These are phyloP conservation scores for Penstemon eatonii DNA, from an alignment of 257 asterid genomes.

Conservation along the genomic window DNA sequence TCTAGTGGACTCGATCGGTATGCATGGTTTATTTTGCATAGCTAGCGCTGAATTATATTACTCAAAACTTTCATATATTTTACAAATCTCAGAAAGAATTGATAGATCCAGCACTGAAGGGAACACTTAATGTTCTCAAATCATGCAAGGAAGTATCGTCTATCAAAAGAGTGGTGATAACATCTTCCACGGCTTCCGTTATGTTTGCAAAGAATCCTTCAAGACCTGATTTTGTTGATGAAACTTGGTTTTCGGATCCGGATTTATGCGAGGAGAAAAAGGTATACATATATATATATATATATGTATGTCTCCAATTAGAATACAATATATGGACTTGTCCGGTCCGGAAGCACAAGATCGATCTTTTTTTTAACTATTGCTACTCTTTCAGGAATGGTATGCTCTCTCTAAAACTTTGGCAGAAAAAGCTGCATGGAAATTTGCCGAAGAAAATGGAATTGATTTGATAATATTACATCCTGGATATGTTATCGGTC, in stretches of 20 bases:
- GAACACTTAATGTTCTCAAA: constrained; percentile 56
- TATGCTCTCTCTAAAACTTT: constrained; percentile 42
- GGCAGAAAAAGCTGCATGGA: constrained; percentile 55
- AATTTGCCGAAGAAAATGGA: constrained; percentile 41
- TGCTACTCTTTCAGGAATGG: constrained; percentile 33
- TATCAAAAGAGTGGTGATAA: constrained; percentile 50
- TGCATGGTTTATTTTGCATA: not conserved
- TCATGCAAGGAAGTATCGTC: constrained; percentile 52
- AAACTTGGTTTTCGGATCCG: constrained; percentile 56
- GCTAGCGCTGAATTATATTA: not conserved
- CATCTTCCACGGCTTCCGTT: constrained; percentile 59
- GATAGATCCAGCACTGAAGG: constrained; percentile 66
- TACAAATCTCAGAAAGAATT: constrained; percentile 42
- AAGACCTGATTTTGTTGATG: constrained; percentile 41
- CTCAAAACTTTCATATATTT: not conserved
- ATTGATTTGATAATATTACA: constrained; percentile 46
- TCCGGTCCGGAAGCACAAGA: not conserved
- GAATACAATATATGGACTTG: not conserved
- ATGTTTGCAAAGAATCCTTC: constrained; percentile 23
- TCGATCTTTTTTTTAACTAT: not conserved
- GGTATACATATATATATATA: constrained; percentile 23
- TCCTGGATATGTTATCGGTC: constrained; percentile 55
- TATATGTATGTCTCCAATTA: not conserved
- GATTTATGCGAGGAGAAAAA: constrained; percentile 34
- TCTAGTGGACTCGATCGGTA: not conserved